Evolutionary conservation across 129 eudicot species (phyloP), one percentile per base, ranked within the genome.

Genomic region (Flaveria brownii): DNA sequence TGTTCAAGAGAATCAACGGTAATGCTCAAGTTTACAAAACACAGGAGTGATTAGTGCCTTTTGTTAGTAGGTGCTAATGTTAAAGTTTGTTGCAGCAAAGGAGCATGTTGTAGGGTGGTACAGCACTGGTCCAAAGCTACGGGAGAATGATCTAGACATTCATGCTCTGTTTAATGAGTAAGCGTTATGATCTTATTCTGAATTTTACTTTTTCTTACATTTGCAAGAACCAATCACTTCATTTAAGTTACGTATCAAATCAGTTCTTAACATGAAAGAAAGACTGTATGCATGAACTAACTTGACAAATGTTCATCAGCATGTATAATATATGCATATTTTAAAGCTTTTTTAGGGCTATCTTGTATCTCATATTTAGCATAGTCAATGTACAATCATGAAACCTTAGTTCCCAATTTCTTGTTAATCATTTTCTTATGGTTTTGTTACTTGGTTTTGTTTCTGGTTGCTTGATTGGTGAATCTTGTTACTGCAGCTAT

Each of bases 61-160:
- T 25, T 60, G 16, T 16, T 28, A 9, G 8, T 20, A 20, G 28
- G 15, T 79, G 25, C 60, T 72, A 52, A 42, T 22, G 64, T 26
- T 74, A 2, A 30, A 17, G 9, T 30, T 57, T 80, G 15, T 85
- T 76, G 77, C 97, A 93, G 98, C 96, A 20, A 93, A 93, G 90
- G 97, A 93, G 80, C 97, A 93, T 84, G 97, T 93, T 45, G 92
- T 93, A 13, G 98, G 98, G 54, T 93, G 98, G 98, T 93, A 93
- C 78, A 93, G 98, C 82, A 91, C 98, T 7, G 98, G 98, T 9
- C 97, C 98, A 13, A 91, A 93, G 78, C 91, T 93, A 67, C 80
- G 91, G 77, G 98, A 93, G 71, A 93, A 93, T 83, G 98, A 93
- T 81, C 84, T 91, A 17, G 91, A 91, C 67, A 70, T 93, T 85